phyloP scores from a whole-genome alignment of 352 stramenopile genomes.

The Phytophthora agathidicida region DNA sequence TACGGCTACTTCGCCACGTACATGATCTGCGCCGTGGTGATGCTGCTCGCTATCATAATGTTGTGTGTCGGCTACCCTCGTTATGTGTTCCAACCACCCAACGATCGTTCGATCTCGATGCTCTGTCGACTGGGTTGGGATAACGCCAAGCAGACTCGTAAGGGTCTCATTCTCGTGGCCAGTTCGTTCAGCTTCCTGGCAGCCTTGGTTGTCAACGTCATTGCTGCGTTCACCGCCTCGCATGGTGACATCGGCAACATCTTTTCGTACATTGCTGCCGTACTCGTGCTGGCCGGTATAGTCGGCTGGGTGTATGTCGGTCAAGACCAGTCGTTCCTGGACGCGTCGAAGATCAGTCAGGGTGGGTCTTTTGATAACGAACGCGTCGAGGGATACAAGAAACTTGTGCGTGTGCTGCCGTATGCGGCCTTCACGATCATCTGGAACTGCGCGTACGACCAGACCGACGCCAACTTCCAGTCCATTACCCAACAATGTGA shows the following conservation, averaged over 20 bases:
- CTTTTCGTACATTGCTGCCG: slow-evolving; percentile 51
- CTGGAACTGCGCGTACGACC: slow-evolving; percentile 68
- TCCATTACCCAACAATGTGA: slow-evolving; percentile 75
- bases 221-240: slow-evolving; percentile 45
- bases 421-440: slow-evolving; percentile 66
- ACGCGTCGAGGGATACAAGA: slow-evolving; percentile 53
- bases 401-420: slow-evolving; percentile 53
- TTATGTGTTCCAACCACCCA: slow-evolving; percentile 56
- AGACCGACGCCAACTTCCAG: slow-evolving; percentile 76
- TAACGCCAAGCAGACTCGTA: slow-evolving; percentile 26
- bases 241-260: slow-evolving; percentile 31
- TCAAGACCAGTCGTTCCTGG: slow-evolving; percentile 43
- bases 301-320: slow-evolving; percentile 47
- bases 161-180: slow-evolving; percentile 37
- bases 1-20: slow-evolving; percentile 85
- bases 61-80: slow-evolving; percentile 50
- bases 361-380: slow-evolving; percentile 49
- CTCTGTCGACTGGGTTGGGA: slow-evolving; percentile 40
- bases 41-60: slow-evolving; percentile 41
- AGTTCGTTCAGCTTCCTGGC: slow-evolving; percentile 39
- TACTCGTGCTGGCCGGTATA: slow-evolving; percentile 33
- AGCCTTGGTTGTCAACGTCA: slow-evolving; percentile 54
- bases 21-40: slow-evolving; percentile 55
- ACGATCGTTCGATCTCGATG: slow-evolving; percentile 48
- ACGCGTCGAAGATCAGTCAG: slow-evolving; percentile 39